Base-by-base conservation (phyloP, 495 filamentous ascomycete genomes). In the Hypoxylon trugodes region DNA sequence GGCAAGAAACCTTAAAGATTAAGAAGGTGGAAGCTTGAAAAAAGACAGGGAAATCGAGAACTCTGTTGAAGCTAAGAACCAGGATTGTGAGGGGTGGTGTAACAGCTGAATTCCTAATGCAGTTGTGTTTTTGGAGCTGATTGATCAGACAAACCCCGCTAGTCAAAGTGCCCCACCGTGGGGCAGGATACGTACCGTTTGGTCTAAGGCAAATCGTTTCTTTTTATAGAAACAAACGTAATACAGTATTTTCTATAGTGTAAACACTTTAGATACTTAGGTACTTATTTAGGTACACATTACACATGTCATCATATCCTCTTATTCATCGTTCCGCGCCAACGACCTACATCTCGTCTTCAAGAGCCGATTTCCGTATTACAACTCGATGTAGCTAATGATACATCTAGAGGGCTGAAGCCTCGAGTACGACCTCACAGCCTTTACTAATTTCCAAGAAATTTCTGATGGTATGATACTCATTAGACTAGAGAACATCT, bases 81-180 rank as follows among this genome's bases (percentile, higher is more conserved):
- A 35, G 16, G 47, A 26, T 55, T 37, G 12, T 45, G 60, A 38
- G 47, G 38, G 45, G 38, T 42, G 46, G 43, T 64, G 60, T 58
- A 50, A 51, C 60, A 48, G 36, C 51, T 62, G 38, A 45, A 52
- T 57, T 46, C 54, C 60, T 45, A 64, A 46, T 40, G 50, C 36
- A 62, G 51, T 26, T 37, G 36, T 24, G 35, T 43, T 62, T 55
- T 62, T 42, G 19, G 43, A 56, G 51, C 60, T 64, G 60, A 49
- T 55, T 62, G 42, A 40, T 6, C 55, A 33, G 55, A 16, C 16
- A 16, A 38, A 41, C 37, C 57, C 47, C 42, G 47, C 35, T 52
- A 40, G 10, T n/a, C n/a, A n/a, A n/a, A n/a, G n/a, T n/a, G n/a
- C 64, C 64, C 57, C 64, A 61, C 64, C 51, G 58, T 67, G 64